Conservation (phyloP, 1,139 yeast genomes). For the Suhomyces bokatorum region DNA sequence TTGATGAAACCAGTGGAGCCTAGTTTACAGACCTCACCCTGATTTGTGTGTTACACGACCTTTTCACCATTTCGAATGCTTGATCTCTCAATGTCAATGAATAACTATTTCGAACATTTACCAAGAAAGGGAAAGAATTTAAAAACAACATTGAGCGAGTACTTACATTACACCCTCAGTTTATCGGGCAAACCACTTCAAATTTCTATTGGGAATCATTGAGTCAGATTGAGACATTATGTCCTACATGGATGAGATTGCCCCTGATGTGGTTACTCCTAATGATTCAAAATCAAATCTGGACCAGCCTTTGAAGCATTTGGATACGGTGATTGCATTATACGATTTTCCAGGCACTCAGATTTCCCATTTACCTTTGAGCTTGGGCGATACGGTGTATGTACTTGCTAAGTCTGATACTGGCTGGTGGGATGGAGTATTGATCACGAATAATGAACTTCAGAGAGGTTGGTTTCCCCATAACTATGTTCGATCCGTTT, state of each 20-base stretch:
- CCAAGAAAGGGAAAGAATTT: too few relatives aligned
- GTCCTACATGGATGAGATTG: constrained; percentile 32
- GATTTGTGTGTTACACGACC: too few relatives aligned
- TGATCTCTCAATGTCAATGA: too few relatives aligned
- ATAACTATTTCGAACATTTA: too few relatives aligned
- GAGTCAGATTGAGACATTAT: not conserved
- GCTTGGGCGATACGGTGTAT: constrained; percentile 51
- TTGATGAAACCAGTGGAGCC: not conserved
- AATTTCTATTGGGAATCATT: too few relatives aligned
- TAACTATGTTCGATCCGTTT: constrained; percentile 51
- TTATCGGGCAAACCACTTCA: too few relatives aligned
- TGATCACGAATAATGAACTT: constrained; percentile 38
- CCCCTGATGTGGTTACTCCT: constrained; percentile 42
- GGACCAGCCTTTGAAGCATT: constrained; percentile 35
- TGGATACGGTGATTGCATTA: constrained; percentile 54
- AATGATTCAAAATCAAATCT: constrained; percentile 22
- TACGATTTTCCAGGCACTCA: constrained; percentile 53
- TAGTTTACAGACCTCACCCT: not conserved
- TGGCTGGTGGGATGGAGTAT: constrained; percentile 82
- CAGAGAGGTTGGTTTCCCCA: constrained; percentile 79
- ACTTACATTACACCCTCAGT: too few relatives aligned
- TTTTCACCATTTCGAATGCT: too few relatives aligned
- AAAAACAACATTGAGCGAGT: too few relatives aligned
- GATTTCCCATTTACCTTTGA: constrained; percentile 47
- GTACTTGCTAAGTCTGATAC: constrained; percentile 53